phyloP scores from a whole-genome alignment of 208 protist species.

The Leishmania aethiopica region DNA sequence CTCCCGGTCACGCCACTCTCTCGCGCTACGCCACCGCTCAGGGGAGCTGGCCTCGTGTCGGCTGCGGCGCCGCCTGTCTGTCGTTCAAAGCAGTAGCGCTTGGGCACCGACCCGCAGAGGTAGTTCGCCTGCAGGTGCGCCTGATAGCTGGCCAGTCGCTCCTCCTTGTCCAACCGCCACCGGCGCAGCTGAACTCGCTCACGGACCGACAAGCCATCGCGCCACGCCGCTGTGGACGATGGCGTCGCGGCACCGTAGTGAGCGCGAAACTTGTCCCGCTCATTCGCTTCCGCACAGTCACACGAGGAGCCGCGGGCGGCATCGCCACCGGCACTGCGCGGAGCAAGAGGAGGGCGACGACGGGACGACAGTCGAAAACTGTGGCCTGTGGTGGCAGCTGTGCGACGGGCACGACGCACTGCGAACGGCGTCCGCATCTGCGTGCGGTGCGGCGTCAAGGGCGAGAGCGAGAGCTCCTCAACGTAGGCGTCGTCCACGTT shows the following conservation, averaged over 20 bases:
- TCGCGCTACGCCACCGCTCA: not conserved
- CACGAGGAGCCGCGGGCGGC: not conserved
- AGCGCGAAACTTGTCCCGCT: not conserved
- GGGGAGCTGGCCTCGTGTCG: not conserved
- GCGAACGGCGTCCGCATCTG: not conserved
- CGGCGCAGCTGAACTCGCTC: constrained; percentile 17
- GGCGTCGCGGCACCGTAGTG: not conserved
- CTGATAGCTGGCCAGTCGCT: constrained; percentile 34
- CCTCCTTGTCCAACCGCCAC: constrained; percentile 19
- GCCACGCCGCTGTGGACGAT: not conserved
- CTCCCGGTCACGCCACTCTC: not conserved
- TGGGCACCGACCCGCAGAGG: constrained; percentile 50
- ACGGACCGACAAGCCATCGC: not conserved
- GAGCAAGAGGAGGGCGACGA: constrained; percentile 5
- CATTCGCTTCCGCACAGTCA: not conserved
- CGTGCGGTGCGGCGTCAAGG: not conserved
- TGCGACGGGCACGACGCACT: not conserved
- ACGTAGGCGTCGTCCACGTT: not conserved
- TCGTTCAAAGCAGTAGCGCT: constrained; percentile 42
- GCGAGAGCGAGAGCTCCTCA: constrained; percentile 3
- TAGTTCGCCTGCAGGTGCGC: constrained; percentile 50
- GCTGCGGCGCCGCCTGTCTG: not conserved
- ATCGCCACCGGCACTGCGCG: not conserved
- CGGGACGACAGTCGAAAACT: not conserved
- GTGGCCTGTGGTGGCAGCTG: not conserved